Evolutionary conservation across 2,329 filamentous ascomycete genomes (phyloP).

Genomic region (Claviceps fusiformis): DNA sequence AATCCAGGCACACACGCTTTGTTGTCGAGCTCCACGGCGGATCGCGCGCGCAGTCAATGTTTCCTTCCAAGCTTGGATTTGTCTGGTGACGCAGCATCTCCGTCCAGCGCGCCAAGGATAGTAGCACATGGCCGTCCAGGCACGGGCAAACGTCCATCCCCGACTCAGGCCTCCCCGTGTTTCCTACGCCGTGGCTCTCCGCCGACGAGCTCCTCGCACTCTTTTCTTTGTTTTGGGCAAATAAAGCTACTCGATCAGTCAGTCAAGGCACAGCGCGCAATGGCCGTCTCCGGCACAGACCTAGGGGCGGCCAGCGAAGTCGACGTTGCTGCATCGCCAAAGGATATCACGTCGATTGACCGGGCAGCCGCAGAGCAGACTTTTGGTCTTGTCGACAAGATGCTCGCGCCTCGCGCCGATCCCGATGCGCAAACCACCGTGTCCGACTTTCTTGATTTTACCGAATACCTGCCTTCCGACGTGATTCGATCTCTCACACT

Average conservation of each 20-base stretch:
- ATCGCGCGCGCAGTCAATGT: constrained; percentile 2
- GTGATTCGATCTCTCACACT: constrained; percentile 51
- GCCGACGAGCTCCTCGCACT: not conserved
- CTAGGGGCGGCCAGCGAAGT: constrained; percentile 10
- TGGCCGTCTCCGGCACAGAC: constrained; percentile 16
- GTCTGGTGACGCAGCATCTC: not conserved
- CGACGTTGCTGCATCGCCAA: constrained; percentile 16
- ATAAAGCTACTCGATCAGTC: not conserved
- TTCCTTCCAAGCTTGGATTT: constrained; percentile 1
- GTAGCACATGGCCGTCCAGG: constrained; percentile 8
- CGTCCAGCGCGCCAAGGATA: not conserved
- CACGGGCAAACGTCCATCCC: not conserved
- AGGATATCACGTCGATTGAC: constrained; percentile 14
- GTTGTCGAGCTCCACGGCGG: not conserved
- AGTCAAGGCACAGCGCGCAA: constrained; percentile 4
- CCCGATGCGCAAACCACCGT: constrained; percentile 57
- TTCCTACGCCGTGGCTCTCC: not conserved
- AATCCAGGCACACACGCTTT: not conserved
- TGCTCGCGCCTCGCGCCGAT: constrained; percentile 41
- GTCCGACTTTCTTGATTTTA: constrained; percentile 56
- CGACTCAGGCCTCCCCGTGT: not conserved
- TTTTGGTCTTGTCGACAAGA: constrained; percentile 22
- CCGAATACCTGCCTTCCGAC: constrained; percentile 55
- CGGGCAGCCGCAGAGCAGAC: constrained; percentile 13
- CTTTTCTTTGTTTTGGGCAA: not conserved